Evolutionary conservation across 306 rosid genomes (phyloP).

Genomic region (Corylus avellana): DNA sequence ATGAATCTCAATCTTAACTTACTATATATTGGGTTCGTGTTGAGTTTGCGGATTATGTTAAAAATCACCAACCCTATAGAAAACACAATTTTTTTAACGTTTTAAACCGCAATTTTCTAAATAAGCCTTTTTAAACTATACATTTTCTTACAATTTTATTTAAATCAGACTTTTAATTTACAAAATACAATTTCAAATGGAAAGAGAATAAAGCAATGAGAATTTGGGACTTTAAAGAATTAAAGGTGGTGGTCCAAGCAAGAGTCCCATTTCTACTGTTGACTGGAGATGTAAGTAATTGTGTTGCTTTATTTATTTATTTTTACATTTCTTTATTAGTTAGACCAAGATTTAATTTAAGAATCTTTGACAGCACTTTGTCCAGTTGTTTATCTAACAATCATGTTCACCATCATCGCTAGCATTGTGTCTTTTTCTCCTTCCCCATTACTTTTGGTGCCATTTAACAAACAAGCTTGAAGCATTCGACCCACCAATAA

Average conservation of each 20-base stretch:
- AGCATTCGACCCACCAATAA: not conserved
- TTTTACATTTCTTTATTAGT: not conserved
- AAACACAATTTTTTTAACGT: too few species aligned
- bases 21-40: too few species aligned
- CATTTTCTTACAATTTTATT: too few species aligned
- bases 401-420: constrained; percentile 9
- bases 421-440: not conserved
- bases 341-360: not conserved
- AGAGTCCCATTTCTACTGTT: not conserved
- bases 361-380: not conserved
- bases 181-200: too few species aligned
- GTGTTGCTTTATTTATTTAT: not conserved
- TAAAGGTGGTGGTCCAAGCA: not conserved
- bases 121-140: too few species aligned
- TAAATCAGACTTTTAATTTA: too few species aligned
- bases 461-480: not conserved
- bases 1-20: too few species aligned
- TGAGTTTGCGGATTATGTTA: too few species aligned
- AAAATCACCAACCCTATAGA: too few species aligned
- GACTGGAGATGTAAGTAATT: not conserved
- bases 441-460: not conserved
- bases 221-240: not conserved
- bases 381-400: constrained; percentile 4
- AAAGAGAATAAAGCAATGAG: not conserved
- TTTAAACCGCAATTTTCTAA: too few species aligned